Conservation (phyloP, 306 rosid species). For the Rosa chinensis region DNA sequence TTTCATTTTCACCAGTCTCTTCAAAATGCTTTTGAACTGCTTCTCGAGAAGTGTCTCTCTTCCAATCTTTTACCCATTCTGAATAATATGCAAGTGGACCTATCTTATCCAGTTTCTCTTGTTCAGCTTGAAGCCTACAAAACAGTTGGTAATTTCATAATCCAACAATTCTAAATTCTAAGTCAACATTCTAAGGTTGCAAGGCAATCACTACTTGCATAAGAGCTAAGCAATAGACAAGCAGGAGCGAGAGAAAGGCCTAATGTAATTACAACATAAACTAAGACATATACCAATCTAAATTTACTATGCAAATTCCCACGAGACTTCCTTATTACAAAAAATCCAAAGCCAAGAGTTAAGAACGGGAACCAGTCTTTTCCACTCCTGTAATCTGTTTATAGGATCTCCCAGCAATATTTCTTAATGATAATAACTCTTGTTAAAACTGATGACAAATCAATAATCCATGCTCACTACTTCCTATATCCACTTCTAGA, state of each 20-base stretch:
- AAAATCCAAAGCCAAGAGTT: not conserved
- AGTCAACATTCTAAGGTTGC: slow-evolving; percentile 23
- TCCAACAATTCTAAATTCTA: slow-evolving; percentile 8
- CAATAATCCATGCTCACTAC: slow-evolving; percentile 21
- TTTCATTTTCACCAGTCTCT: slow-evolving; percentile 94
- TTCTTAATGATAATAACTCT: not conserved
- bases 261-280: not conserved
- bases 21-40: slow-evolving; percentile 88
- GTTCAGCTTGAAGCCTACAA: slow-evolving; percentile 83
- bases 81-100: slow-evolving; percentile 86
- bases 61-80: slow-evolving; percentile 97
- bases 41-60: slow-evolving; percentile 74
- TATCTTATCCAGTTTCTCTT: slow-evolving; percentile 56
- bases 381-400: not conserved
- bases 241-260: slow-evolving; percentile 1
- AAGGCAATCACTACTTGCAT: slow-evolving; percentile 20
- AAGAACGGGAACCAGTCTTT: not conserved
- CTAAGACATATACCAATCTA: slow-evolving; percentile 4
- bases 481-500: slow-evolving; percentile 5
- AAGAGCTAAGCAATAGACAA: slow-evolving; percentile 13
- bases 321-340: not conserved
- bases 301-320: not conserved
- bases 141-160: slow-evolving; percentile 19
- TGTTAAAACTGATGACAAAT: not conserved
- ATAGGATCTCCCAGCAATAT: not conserved